Percentiles rank a stretch among this genome's conserved stretches.
Evolutionary conservation across 2,329 filamentous ascomycete genomes (phyloP).

Genomic region (Nigrospora osmanthi): DNA sequence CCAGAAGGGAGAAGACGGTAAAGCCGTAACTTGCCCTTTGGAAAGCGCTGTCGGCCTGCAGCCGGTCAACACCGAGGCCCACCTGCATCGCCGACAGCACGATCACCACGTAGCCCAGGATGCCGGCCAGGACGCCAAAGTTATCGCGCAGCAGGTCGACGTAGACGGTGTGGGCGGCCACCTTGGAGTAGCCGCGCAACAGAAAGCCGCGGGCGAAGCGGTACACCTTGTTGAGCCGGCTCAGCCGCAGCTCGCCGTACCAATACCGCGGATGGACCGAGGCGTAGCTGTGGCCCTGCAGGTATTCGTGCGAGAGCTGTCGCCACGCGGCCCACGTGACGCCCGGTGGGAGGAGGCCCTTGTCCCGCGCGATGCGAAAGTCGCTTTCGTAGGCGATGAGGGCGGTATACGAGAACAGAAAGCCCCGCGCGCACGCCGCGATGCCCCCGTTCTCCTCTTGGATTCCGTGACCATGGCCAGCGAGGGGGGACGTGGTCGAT

Average conservation of each 20-base stretch:
- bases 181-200: constrained; percentile 18
- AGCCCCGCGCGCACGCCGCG: constrained; percentile 14
- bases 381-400: constrained; percentile 30
- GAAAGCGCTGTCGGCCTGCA: constrained; percentile 14
- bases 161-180: constrained; percentile 21
- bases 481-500: neutral
- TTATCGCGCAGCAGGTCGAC: constrained; percentile 28
- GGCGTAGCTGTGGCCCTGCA: constrained; percentile 14
- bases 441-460: neutral
- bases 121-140: constrained; percentile 26
- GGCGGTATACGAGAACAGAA: constrained; percentile 28
- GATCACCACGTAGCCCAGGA: constrained; percentile 28
- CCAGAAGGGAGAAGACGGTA: constrained; percentile 20
- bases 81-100: constrained; percentile 22
- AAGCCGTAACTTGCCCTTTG: constrained; percentile 21
- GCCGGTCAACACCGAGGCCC: constrained; percentile 15
- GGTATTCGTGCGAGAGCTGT: neutral
- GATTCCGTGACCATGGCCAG: neutral
- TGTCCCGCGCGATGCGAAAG: constrained; percentile 24
- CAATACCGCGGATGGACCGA: constrained; percentile 25
- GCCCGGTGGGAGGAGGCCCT: constrained; percentile 21
- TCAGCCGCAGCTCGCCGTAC: constrained; percentile 31
- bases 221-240: constrained; percentile 33
- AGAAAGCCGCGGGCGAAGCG: constrained; percentile 19
- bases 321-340: constrained; percentile 28